These are phyloP conservation scores for Pyrrhoderma noxium DNA, from an alignment of 1,284 basidiomycete species.

Conservation along the genomic window DNA sequence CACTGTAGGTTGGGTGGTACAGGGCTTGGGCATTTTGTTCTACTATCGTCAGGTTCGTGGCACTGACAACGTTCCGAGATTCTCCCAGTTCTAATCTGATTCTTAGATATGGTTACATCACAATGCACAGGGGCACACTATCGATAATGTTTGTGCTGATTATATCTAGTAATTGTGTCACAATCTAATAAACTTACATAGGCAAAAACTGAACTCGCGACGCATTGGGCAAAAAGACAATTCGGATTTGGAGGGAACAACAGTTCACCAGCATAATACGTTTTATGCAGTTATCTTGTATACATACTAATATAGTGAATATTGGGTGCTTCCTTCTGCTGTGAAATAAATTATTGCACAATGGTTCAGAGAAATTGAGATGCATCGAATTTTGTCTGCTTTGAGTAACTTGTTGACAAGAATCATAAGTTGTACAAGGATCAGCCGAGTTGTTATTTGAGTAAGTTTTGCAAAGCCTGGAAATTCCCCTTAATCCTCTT, in stretches of 20 bases:
- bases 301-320: too few relatives aligned
- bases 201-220: slow-evolving; percentile 82
- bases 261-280: not conserved
- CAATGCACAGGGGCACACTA: slow-evolving; percentile 72
- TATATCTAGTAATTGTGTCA: slow-evolving; percentile 3
- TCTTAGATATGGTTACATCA: slow-evolving; percentile 79
- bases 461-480: too few relatives aligned
- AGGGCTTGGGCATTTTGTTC: slow-evolving; percentile 76
- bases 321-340: too few relatives aligned
- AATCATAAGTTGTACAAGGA: too few relatives aligned
- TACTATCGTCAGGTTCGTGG: slow-evolving; percentile 68
- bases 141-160: slow-evolving; percentile 58
- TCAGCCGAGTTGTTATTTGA: too few relatives aligned
- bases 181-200: slow-evolving; percentile 28
- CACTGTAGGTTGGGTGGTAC: slow-evolving; percentile 82
- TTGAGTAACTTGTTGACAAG: too few relatives aligned
- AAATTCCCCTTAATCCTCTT: too few relatives aligned
- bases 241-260: slow-evolving; percentile 63
- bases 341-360: too few relatives aligned
- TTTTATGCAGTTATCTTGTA: too few relatives aligned
- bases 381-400: too few relatives aligned
- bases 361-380: too few relatives aligned
- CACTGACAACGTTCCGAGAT: not conserved
- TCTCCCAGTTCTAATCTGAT: slow-evolving; percentile 17
- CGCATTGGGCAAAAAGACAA: slow-evolving; percentile 82